phyloP scores from a whole-genome alignment of 139 green algal species.

The Ettlia oleoabundans region DNA sequence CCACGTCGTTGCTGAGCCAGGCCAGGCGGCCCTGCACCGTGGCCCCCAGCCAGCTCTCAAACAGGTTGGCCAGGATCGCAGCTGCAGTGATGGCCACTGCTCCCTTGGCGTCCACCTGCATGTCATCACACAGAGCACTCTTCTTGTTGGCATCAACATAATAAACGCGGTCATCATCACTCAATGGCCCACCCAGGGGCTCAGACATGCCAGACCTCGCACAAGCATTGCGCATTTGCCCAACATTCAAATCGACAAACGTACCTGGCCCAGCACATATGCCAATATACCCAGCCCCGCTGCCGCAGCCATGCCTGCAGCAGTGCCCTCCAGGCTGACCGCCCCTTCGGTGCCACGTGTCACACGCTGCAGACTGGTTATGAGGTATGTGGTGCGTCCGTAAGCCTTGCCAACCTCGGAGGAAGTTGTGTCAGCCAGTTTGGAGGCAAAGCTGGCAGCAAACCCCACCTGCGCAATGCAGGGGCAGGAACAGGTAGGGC shows the following conservation, averaged over 20 bases:
- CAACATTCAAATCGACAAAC: background rate
- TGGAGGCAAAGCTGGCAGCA: constrained; percentile 89
- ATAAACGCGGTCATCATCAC: no score
- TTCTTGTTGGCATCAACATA: background rate
- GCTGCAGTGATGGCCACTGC: constrained; percentile 51
- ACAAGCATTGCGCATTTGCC: no score
- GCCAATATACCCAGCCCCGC: constrained; percentile 24
- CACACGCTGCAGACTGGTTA: constrained; percentile 83
- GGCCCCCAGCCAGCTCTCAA: constrained; percentile 93
- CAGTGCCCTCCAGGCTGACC: constrained; percentile 93
- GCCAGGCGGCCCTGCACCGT: constrained; percentile 72
- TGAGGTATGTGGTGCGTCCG: constrained; percentile 90
- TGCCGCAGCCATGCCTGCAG: constrained; percentile 77
- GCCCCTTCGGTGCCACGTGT: constrained; percentile 95
- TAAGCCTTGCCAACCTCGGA: constrained; percentile 98
- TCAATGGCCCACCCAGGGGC: no score
- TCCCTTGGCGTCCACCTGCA: constrained; percentile 59
- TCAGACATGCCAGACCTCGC: no score
- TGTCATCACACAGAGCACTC: background rate
- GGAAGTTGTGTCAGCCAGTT: constrained; percentile 94
- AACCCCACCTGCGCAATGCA: constrained; percentile 84
- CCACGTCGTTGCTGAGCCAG: constrained; percentile 96
- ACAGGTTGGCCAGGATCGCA: constrained; percentile 83
- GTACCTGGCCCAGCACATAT: constrained; percentile 6
- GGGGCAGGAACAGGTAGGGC: no score